phyloP scores from a whole-genome alignment of 2,329 filamentous ascomycete genomes.

The Monilinia polystroma region DNA sequence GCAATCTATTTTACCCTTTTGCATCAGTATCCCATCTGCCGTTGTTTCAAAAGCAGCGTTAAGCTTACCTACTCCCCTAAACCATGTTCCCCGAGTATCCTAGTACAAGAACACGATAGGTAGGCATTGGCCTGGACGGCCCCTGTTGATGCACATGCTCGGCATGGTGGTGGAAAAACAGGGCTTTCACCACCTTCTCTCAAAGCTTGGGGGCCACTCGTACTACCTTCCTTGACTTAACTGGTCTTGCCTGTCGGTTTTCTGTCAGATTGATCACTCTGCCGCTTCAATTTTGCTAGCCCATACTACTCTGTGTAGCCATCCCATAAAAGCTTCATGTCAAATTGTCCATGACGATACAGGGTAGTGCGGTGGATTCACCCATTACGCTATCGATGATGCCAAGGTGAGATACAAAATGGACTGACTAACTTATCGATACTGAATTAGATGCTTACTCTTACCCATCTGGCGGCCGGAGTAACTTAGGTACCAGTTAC shows the following conservation, averaged over 20 bases:
- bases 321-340: too few relatives aligned
- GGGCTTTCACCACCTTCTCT: conserved; percentile 1
- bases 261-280: background rate
- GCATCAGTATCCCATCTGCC: conserved; percentile 8
- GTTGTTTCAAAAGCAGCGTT: conserved; percentile 21
- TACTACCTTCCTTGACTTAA: background rate
- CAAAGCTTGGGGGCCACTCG: conserved; percentile 10
- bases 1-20: background rate
- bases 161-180: conserved; percentile 12
- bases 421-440: background rate
- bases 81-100: conserved; percentile 22
- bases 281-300: background rate
- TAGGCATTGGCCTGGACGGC: conserved; percentile 2
- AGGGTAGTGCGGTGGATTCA: too few relatives aligned
- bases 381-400: too few relatives aligned
- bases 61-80: conserved; percentile 5
- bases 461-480: background rate
- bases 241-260: background rate
- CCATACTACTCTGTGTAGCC: background rate
- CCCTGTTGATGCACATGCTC: conserved; percentile 21
- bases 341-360: too few relatives aligned
- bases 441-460: conserved; percentile 7
- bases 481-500: background rate
- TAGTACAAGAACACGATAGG: background rate
- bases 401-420: too few relatives aligned